Evolutionary conservation across 176 grass and related monocot genomes (phyloP), one percentile per base, ranked within the genome.

Genomic region (Oryza punctata): DNA sequence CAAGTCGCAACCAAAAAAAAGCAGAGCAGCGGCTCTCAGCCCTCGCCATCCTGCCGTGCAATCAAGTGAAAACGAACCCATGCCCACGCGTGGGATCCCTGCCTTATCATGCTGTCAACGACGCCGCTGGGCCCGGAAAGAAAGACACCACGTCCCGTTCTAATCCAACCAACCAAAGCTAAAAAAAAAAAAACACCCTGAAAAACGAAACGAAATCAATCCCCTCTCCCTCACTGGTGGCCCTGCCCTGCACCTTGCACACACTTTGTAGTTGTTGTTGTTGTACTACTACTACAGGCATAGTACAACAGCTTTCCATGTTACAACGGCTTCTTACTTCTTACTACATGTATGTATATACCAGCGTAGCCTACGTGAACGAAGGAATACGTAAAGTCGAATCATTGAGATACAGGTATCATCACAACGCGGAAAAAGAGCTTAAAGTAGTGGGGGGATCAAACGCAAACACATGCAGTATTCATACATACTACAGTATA

Each of bases 351-450:
- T n/a, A 59, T 32, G 19, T n/a, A 59, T n/a, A 59, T 18, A 49
- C 63, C 21, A 26, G 72, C 37, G 21, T 40, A 37, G 63, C 14
- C 7, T 19, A 61, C 54, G 54, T 59, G 7, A 68, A 59, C 3
- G 25, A 57, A 59, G 19, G 54, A 59, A 12, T 43, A 75, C 47
- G 47, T 3, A 18, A 24, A 27, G 57, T 18, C 19, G 65, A 65
- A 65, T 70, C 18, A 69, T 50, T 30, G 28, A 37, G 47, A 59
- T 12, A 38, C 28, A 67, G 3, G 40, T n/a, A 88, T 89, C 63
- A 82, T 78, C 78, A 72, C 83, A 86, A 5, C 19, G 88, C 43
- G 52, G 59, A 77, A 40, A 87, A 46, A 44, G 61, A 3, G 44
- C 29, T 40, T 27, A 26, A 70, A 25, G 78, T 13, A 74, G 9